Evolutionary conservation across 371 early-diverging fungal genomes (phyloP).

Genomic region (Mucor plumbeus): DNA sequence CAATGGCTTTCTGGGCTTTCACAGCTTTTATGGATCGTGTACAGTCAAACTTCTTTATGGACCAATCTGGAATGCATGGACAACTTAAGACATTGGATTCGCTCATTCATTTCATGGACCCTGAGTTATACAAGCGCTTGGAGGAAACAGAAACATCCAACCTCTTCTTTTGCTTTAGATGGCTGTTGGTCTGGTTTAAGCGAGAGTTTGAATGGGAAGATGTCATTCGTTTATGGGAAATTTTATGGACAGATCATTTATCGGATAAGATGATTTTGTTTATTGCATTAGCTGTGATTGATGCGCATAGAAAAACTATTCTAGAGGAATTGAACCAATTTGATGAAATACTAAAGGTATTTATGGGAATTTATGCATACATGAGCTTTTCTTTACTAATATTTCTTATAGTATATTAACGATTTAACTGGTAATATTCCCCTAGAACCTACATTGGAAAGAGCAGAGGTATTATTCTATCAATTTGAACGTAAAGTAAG

Average conservation of each 20-base stretch:
- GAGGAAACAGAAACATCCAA: constrained; percentile 81
- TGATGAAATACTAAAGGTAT: constrained; percentile 88
- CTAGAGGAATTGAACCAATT: constrained; percentile 77
- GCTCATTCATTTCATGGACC: constrained; percentile 84
- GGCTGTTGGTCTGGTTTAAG: constrained; percentile 96
- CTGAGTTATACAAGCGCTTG: constrained; percentile 76
- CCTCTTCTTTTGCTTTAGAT: constrained; percentile 93
- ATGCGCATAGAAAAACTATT: constrained; percentile 78
- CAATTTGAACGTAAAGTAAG: constrained; percentile 68
- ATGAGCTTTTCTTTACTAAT: constrained; percentile 1
- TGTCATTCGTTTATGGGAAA: constrained; percentile 86
- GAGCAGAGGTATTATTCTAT: constrained; percentile 81
- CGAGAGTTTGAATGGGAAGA: constrained; percentile 92
- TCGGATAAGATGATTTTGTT: constrained; percentile 84
- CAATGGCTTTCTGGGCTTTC: constrained; percentile 92
- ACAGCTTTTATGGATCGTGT: constrained; percentile 87
- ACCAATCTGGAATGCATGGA: constrained; percentile 90
- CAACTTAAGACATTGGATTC: constrained; percentile 79
- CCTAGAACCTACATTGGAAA: constrained; percentile 74
- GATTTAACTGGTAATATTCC: constrained; percentile 81
- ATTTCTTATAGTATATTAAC: constrained; percentile 74
- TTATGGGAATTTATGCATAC: no score
- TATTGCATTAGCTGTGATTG: constrained; percentile 89
- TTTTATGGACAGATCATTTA: constrained; percentile 86
- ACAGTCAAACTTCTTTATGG: constrained; percentile 78